Conservation (phyloP, 2,329 filamentous ascomycete species). For the Helotiales sp. region DNA sequence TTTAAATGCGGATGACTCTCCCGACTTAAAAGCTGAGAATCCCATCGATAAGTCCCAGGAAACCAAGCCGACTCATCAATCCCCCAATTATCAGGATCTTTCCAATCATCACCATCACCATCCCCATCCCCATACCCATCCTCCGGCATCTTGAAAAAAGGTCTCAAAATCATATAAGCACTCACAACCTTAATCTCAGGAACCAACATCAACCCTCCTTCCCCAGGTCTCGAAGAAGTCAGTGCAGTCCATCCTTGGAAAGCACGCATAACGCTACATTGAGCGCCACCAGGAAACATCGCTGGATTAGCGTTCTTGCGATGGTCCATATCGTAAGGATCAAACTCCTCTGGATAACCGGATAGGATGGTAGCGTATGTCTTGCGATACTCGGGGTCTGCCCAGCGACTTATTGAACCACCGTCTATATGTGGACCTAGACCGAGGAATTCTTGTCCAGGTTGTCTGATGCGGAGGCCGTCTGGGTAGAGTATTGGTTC, state of each 20-base stretch:
- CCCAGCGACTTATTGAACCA: slow-evolving; percentile 75
- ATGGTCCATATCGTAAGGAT: slow-evolving; percentile 75
- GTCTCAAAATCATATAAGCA: slow-evolving; percentile 77
- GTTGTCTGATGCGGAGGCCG: slow-evolving; percentile 62
- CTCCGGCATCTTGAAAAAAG: slow-evolving; percentile 62
- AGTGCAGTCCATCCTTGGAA: slow-evolving; percentile 89
- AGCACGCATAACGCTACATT: slow-evolving; percentile 81
- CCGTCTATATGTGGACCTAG: slow-evolving; percentile 74
- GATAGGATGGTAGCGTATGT: slow-evolving; percentile 74
- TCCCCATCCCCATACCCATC: too few species aligned
- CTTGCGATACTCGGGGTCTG: slow-evolving; percentile 64
- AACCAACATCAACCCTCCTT: slow-evolving; percentile 81
- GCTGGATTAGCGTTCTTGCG: slow-evolving; percentile 70
- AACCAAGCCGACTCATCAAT: slow-evolving; percentile 35
- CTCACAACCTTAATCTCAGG: slow-evolving; percentile 74
- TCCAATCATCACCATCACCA: too few species aligned
- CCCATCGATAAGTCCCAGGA: slow-evolving; percentile 48
- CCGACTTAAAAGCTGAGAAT: slow-evolving; percentile 57
- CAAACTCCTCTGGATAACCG: slow-evolving; percentile 77
- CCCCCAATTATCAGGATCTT: slow-evolving; percentile 58
- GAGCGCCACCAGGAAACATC: slow-evolving; percentile 76
- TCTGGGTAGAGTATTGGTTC: slow-evolving; percentile 67
- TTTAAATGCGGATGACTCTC: slow-evolving; percentile 64
- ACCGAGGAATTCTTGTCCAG: slow-evolving; percentile 68
- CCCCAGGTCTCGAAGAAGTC: slow-evolving; percentile 65